Conservation (phyloP, 2,329 filamentous ascomycete genomes). For the Ramularia endophylla region DNA sequence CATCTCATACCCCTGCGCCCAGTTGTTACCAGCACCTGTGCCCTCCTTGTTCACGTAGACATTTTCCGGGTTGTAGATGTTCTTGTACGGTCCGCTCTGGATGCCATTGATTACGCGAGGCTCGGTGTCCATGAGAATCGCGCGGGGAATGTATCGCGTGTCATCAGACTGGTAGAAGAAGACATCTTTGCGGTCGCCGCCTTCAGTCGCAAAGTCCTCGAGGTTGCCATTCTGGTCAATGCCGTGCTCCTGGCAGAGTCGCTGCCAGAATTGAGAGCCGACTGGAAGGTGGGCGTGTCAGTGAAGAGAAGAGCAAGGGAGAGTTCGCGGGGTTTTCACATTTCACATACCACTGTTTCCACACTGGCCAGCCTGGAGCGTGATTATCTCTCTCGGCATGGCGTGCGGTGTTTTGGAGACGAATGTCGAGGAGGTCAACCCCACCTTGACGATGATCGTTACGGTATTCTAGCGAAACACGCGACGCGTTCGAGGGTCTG, state of each 20-base stretch:
- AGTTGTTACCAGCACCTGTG: constrained; percentile 93
- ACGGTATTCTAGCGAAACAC: too few species aligned
- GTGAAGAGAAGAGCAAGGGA: background rate
- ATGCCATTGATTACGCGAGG: constrained; percentile 90
- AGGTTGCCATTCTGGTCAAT: constrained; percentile 97
- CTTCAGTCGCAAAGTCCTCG: constrained; percentile 95
- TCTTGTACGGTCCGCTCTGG: constrained; percentile 88
- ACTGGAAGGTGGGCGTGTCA: constrained; percentile 50
- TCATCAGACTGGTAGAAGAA: constrained; percentile 99
- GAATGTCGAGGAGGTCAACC: too few species aligned
- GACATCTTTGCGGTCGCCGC: constrained; percentile 95
- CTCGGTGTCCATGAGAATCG: constrained; percentile 92
- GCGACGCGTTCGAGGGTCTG: too few species aligned
- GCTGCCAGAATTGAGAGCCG: constrained; percentile 98
- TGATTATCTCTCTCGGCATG: constrained; percentile 84
- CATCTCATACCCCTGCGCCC: constrained; percentile 92
- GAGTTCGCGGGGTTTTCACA: constrained; percentile 6
- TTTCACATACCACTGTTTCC: constrained; percentile 98
- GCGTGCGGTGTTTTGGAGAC: constrained; percentile 2
- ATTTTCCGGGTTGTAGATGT: constrained; percentile 99
- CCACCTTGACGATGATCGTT: too few species aligned
- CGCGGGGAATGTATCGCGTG: constrained; percentile 93
- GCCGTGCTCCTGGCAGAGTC: constrained; percentile 94
- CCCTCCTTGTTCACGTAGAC: constrained; percentile 96
- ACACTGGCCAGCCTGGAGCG: constrained; percentile 97